These are phyloP conservation scores for Penicillium lividum DNA, from an alignment of 495 filamentous ascomycete genomes.

Conservation along the genomic window DNA sequence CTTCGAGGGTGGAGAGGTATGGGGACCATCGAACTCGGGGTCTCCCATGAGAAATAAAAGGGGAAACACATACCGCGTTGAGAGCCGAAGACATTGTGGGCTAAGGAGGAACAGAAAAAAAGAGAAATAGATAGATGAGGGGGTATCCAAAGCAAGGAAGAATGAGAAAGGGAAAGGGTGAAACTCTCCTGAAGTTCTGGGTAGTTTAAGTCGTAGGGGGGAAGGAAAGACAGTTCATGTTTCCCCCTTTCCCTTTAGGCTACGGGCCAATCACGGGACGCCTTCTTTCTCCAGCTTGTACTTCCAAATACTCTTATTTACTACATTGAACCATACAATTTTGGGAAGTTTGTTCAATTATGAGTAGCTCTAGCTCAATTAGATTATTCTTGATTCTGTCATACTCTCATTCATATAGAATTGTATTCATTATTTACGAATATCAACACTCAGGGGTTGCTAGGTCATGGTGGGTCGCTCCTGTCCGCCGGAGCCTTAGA, in stretches of 20 bases:
- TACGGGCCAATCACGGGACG: constrained; percentile 31
- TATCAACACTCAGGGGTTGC: constrained; percentile 33
- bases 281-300: constrained; percentile 17
- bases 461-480: constrained; percentile 32
- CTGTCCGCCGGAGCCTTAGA: constrained; percentile 32
- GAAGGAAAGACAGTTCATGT: constrained; percentile 33
- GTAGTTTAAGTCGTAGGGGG: constrained; percentile 19
- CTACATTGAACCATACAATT: not conserved
- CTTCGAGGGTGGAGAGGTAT: constrained; percentile 23
- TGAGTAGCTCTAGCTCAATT: not conserved
- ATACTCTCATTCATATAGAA: not conserved
- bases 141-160: constrained; percentile 16
- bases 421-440: not conserved
- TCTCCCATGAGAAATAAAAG: constrained; percentile 29
- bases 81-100: constrained; percentile 62
- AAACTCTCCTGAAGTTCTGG: constrained; percentile 27
- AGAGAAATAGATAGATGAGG: constrained; percentile 16
- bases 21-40: constrained; percentile 37
- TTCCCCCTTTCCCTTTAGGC: constrained; percentile 33
- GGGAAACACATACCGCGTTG: constrained; percentile 58
- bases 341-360: not conserved
- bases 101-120: constrained; percentile 26
- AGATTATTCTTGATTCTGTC: not conserved
- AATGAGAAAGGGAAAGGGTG: constrained; percentile 20
- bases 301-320: not conserved